phyloP scores from a whole-genome alignment of 208 protist genomes.

The Leptomonas pyrrhocoris region DNA sequence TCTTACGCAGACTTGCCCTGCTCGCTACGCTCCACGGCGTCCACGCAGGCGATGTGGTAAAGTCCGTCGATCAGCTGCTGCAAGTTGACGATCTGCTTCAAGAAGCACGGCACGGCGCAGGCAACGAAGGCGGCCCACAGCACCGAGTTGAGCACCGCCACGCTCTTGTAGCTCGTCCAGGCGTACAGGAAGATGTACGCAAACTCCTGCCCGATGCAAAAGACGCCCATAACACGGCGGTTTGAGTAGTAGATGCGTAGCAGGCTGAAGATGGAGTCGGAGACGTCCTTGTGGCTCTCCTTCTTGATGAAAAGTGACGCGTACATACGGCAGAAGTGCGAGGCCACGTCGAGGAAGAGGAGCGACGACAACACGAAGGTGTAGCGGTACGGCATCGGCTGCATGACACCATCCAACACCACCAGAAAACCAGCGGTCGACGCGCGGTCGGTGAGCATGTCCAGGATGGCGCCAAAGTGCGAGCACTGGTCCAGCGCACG shows the following conservation, averaged over 20 bases:
- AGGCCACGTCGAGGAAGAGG: constrained; percentile 90
- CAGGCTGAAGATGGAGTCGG: constrained; percentile 77
- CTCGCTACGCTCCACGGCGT: constrained; percentile 58
- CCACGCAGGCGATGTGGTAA: constrained; percentile 79
- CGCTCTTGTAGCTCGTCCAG: constrained; percentile 49
- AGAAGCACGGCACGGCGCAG: constrained; percentile 50
- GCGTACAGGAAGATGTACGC: constrained; percentile 91
- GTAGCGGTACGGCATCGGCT: constrained; percentile 64
- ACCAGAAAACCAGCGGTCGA: constrained; percentile 90
- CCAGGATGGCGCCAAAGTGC: constrained; percentile 92
- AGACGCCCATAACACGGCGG: constrained; percentile 75
- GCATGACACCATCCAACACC: constrained; percentile 80
- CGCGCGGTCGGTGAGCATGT: constrained; percentile 94
- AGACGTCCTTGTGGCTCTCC: constrained; percentile 86
- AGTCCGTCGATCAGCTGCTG: constrained; percentile 89
- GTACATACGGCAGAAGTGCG: constrained; percentile 95
- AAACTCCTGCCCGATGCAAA: constrained; percentile 94
- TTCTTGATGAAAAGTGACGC: constrained; percentile 65
- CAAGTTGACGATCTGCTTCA: constrained; percentile 93
- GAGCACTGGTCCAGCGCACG: constrained; percentile 88
- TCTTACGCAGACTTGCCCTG: constrained; percentile 35
- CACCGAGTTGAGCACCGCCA: constrained; percentile 19
- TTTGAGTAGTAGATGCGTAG: constrained; percentile 93
- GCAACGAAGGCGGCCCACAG: constrained; percentile 47
- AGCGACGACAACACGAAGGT: constrained; percentile 66